Percentiles rank a stretch among this genome's conserved stretches.
Evolutionary conservation across 495 filamentous ascomycete genomes (phyloP).

Genomic region (Eremomyces bilateralis): DNA sequence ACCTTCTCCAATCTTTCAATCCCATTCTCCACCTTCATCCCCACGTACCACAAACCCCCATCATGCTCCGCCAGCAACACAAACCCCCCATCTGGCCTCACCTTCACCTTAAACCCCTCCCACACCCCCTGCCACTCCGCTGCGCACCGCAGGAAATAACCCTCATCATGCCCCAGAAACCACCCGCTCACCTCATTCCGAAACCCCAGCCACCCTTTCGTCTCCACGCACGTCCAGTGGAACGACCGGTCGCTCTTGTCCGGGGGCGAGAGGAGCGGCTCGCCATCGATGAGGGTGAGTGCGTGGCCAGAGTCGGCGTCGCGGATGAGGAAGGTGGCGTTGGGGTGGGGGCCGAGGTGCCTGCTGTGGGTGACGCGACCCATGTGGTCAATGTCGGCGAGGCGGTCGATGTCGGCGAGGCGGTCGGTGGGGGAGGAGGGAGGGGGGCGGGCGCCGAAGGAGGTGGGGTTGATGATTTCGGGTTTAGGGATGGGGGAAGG

Average conservation of each 20-base stretch:
- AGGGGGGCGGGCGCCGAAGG: too few relatives aligned
- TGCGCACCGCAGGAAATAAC: conserved; percentile 8
- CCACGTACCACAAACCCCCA: conserved; percentile 13
- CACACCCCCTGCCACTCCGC: conserved; percentile 8
- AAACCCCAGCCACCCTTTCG: conserved; percentile 21
- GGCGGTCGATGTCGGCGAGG: too few relatives aligned
- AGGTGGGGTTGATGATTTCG: too few relatives aligned
- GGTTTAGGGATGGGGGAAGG: too few relatives aligned
- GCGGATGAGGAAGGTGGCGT: background rate
- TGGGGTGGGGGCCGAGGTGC: too few relatives aligned
- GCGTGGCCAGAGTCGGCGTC: conserved; percentile 3
- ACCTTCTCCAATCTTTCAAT: conserved; percentile 13
- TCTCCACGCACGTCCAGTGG: conserved; percentile 20
- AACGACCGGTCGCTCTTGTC: conserved; percentile 16
- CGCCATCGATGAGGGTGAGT: conserved; percentile 16
- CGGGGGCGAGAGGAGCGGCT: conserved; percentile 11
- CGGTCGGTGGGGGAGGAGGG: too few relatives aligned
- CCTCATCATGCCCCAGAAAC: conserved; percentile 15
- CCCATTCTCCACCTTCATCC: conserved; percentile 11
- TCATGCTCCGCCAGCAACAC: conserved; percentile 15
- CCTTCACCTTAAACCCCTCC: conserved; percentile 12
- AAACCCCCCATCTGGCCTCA: conserved; percentile 14
- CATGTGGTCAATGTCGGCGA: too few relatives aligned
- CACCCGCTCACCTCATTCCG: conserved; percentile 10
- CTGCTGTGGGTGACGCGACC: too few relatives aligned